Evolutionary conservation across 495 filamentous ascomycete genomes (phyloP).

Genomic region (Tuber magnatum): DNA sequence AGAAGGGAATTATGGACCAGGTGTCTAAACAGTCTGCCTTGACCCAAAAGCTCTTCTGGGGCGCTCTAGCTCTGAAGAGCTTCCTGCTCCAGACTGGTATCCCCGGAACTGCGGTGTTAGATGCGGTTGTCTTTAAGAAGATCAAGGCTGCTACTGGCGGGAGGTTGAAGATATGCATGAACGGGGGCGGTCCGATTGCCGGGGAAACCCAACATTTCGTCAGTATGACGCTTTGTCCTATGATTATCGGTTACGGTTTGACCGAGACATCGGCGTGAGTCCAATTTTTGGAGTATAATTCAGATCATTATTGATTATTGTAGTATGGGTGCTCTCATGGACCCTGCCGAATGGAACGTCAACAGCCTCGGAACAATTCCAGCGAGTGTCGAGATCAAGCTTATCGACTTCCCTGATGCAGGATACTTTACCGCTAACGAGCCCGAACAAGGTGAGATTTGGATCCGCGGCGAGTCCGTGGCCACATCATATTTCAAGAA

Average conservation of each 20-base stretch:
- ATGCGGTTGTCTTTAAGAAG: constrained; percentile 76
- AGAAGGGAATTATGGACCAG: constrained; percentile 90
- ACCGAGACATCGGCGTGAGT: constrained; percentile 70
- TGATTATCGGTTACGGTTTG: constrained; percentile 88
- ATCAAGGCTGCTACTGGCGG: constrained; percentile 86
- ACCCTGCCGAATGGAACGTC: constrained; percentile 82
- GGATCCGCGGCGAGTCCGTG: constrained; percentile 75
- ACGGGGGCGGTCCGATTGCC: constrained; percentile 76
- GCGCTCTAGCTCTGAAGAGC: constrained; percentile 72
- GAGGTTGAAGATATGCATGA: constrained; percentile 70
- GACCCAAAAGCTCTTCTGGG: constrained; percentile 88
- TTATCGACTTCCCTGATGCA: constrained; percentile 91
- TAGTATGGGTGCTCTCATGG: constrained; percentile 80
- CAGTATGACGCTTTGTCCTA: constrained; percentile 77
- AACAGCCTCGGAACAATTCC: constrained; percentile 72
- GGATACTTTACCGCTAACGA: constrained; percentile 81
- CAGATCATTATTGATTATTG: not conserved
- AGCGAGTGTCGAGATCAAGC: constrained; percentile 76
- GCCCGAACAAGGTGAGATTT: constrained; percentile 85
- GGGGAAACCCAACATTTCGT: constrained; percentile 84
- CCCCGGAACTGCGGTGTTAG: constrained; percentile 64
- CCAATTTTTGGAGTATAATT: not conserved
- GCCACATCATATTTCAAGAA: constrained; percentile 73
- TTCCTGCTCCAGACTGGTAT: constrained; percentile 71
- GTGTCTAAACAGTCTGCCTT: constrained; percentile 67